Evolutionary conservation across 352 stramenopile species (phyloP), one percentile per base, ranked within the genome.

Genomic region (Ophiocytium majus): DNA sequence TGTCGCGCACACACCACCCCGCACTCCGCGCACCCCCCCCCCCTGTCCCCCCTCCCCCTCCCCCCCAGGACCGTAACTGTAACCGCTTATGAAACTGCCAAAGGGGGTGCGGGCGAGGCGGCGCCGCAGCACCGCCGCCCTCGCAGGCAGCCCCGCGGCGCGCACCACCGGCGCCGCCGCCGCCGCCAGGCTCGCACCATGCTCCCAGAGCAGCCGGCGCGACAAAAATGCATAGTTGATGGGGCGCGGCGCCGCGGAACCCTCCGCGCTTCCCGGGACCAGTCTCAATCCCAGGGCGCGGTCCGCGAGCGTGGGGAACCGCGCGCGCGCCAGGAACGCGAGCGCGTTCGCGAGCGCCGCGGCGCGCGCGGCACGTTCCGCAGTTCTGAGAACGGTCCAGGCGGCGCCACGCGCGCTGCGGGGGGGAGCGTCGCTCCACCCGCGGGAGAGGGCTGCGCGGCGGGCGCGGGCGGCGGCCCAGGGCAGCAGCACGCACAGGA

Each of bases 141-240:
- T 35, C 49, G 19, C 82, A 74, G 9, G 63, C 76, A 78, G 63
- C 28, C 37, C 63, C 66, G 32, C 64, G 71, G 63, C 81, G 43
- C 1, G 80, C 83, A n/a, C 50, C 32, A 89, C 36, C 1, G 85
- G 85, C n/a, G 80, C 83, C 5, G 85, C 66, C 36, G 79, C 80
- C 33, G 79, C 74, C 23, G 83, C 83, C 82, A 89, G 79, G 37
- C 85, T 81, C 37, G 82, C 83, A 63, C 66, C 85, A 74, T 89
- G 85, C 23, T 89, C 85, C 85, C 85, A 89, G 10, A 89, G 78
- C 9, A 89, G 78, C 36, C 79, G 75, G 37, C 85, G 78, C 63
- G 85, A 86, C 0, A 89, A 57, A 50, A 89, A 89, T 37, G 85
- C 79, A 34, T 88, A 89, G 83, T 89, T 89, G 57, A 89, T 89